Conservation (phyloP, 1,139 yeast species). For the Diutina catenulata region DNA sequence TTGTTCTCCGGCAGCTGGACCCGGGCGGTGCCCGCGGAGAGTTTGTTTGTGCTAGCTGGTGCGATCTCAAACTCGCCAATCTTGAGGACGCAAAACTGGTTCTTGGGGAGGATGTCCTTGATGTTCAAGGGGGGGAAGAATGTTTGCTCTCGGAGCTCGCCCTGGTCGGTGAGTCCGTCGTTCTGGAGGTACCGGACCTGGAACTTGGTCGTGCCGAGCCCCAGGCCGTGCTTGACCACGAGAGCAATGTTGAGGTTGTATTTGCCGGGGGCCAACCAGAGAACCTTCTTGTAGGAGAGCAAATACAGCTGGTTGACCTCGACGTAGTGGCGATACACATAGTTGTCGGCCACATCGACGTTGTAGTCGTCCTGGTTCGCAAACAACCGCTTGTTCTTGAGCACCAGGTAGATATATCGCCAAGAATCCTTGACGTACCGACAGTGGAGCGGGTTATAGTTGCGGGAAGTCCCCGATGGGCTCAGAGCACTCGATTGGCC, state of each 20-base stretch:
- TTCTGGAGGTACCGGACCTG: constrained; percentile 24
- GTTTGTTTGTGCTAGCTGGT: background rate
- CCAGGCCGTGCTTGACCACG: constrained; percentile 40
- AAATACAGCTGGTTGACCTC: constrained; percentile 38
- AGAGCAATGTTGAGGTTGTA: constrained; percentile 43
- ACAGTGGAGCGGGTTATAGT: constrained; percentile 7
- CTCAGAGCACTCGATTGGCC: too few species aligned
- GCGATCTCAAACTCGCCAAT: constrained; percentile 36
- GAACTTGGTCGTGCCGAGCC: constrained; percentile 49
- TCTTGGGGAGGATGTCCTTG: constrained; percentile 43
- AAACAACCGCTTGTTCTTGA: constrained; percentile 39
- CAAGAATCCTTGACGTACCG: constrained; percentile 39
- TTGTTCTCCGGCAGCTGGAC: constrained; percentile 12
- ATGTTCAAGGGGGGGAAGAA: constrained; percentile 49
- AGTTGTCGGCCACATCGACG: constrained; percentile 39
- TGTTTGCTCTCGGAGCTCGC: constrained; percentile 17
- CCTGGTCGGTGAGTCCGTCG: constrained; percentile 7
- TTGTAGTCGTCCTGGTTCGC: constrained; percentile 41
- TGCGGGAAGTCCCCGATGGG: too few species aligned
- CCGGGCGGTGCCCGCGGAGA: background rate
- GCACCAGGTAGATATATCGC: constrained; percentile 39
- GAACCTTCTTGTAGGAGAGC: constrained; percentile 32
- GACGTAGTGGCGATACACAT: constrained; percentile 32
- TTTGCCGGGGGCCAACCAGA: constrained; percentile 40
- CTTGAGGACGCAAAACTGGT: constrained; percentile 38